Conservation (phyloP, 2,329 filamentous ascomycete genomes). For the Penicillium expansum region DNA sequence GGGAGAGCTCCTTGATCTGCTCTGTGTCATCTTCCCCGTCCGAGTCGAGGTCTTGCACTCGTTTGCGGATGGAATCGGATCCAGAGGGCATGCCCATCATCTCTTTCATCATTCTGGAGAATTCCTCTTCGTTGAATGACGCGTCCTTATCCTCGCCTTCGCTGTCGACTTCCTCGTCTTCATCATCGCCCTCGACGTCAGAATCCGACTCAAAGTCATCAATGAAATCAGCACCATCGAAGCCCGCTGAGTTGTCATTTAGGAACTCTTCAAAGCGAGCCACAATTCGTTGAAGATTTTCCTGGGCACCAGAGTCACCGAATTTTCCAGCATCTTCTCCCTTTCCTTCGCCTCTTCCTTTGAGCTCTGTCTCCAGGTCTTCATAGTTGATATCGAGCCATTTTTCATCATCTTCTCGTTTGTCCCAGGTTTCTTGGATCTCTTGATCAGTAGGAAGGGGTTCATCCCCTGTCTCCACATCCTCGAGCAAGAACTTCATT, state of each 20-base stretch:
- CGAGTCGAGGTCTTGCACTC: constrained; percentile 51
- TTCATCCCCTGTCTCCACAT: constrained; percentile 70
- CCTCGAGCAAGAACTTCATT: constrained; percentile 71
- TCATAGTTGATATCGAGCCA: constrained; percentile 92
- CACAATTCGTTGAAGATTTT: constrained; percentile 81
- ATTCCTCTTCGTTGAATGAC: constrained; percentile 80
- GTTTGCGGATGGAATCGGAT: constrained; percentile 28
- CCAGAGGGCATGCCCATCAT: constrained; percentile 71
- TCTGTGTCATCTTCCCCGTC: constrained; percentile 60
- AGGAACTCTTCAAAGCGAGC: constrained; percentile 90
- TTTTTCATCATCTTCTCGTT: constrained; percentile 74
- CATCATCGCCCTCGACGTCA: constrained; percentile 52
- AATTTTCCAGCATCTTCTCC: constrained; percentile 35
- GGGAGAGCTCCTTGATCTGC: constrained; percentile 45
- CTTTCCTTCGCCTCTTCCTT: constrained; percentile 50
- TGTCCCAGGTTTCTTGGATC: constrained; percentile 65
- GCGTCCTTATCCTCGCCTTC: constrained; percentile 71
- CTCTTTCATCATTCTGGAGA: constrained; percentile 82
- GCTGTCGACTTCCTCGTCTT: constrained; percentile 55
- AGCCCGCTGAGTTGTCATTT: constrained; percentile 76
- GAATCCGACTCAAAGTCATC: constrained; percentile 69
- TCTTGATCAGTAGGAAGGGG: constrained; percentile 68
- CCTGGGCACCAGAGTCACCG: constrained; percentile 46
- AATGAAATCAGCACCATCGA: constrained; percentile 70
- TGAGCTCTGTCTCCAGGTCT: constrained; percentile 80